Evolutionary conservation across 2,329 filamentous ascomycete genomes (phyloP).

Genomic region (Ophiostoma himal-ulmi): DNA sequence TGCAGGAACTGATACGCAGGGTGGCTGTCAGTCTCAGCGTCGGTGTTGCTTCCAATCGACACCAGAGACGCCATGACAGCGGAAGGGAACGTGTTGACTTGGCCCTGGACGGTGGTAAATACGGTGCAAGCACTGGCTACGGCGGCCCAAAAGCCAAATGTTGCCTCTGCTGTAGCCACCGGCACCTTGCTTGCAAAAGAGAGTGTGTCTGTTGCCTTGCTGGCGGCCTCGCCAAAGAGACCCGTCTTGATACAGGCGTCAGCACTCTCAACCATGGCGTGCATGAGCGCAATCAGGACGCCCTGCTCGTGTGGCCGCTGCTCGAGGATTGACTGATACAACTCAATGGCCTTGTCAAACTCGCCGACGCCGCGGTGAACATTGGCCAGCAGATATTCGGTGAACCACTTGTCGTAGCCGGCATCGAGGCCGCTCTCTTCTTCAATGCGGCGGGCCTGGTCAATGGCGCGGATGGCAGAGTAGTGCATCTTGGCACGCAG

Average conservation of each 20-base stretch:
- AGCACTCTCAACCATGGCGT: constrained; percentile 79
- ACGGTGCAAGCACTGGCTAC: constrained; percentile 82
- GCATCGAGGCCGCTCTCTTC: constrained; percentile 48
- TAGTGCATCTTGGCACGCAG: constrained; percentile 89
- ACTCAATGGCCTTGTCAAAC: constrained; percentile 71
- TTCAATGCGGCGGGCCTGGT: constrained; percentile 75
- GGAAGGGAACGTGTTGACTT: constrained; percentile 56
- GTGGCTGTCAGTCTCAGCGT: constrained; percentile 10
- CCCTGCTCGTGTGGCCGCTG: constrained; percentile 71
- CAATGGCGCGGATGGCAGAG: constrained; percentile 86
- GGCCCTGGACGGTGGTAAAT: constrained; percentile 72
- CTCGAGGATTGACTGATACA: constrained; percentile 68
- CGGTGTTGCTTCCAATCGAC: constrained; percentile 37
- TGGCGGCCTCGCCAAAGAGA: constrained; percentile 74
- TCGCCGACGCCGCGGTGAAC: constrained; percentile 89
- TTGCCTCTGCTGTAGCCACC: constrained; percentile 59
- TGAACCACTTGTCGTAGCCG: constrained; percentile 78
- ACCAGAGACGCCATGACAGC: constrained; percentile 50
- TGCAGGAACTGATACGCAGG: constrained; percentile 56
- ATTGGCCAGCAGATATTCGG: constrained; percentile 93
- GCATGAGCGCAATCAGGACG: constrained; percentile 78
- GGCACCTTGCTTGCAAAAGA: constrained; percentile 59
- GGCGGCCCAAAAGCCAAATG: constrained; percentile 86
- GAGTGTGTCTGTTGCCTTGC: constrained; percentile 64
- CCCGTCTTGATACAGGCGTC: constrained; percentile 73